Evolutionary conservation across 306 rosid species (phyloP).

Genomic region (Ziziphus jujuba): DNA sequence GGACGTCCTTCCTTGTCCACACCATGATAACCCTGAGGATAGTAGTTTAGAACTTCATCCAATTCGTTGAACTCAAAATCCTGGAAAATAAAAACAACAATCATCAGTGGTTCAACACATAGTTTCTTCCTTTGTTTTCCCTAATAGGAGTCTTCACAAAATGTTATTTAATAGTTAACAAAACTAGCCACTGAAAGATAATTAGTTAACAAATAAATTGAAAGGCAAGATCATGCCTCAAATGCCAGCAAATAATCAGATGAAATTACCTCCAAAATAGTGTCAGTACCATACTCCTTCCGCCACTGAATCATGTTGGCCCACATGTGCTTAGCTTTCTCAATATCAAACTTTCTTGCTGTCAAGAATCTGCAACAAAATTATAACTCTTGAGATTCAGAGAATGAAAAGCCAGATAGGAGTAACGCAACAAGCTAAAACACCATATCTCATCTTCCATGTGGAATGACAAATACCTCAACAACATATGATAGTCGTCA

Average conservation of each 20-base stretch:
- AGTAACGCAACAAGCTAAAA: slow-evolving; percentile 8
- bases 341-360: slow-evolving; percentile 93
- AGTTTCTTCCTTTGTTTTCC: too few relatives aligned
- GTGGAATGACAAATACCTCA: slow-evolving; percentile 54
- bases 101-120: not conserved
- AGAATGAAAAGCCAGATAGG: slow-evolving; percentile 8
- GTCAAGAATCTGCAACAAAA: slow-evolving; percentile 67
- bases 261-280: slow-evolving; percentile 71
- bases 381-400: not conserved
- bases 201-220: not conserved
- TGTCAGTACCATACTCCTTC: slow-evolving; percentile 77
- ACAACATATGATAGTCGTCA: slow-evolving; percentile 79
- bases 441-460: slow-evolving; percentile 6
- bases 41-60: slow-evolving; percentile 67
- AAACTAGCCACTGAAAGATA: not conserved
- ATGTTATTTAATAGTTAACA: not conserved
- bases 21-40: slow-evolving; percentile 91
- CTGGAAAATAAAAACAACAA: slow-evolving; percentile 28
- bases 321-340: slow-evolving; percentile 92
- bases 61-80: slow-evolving; percentile 79
- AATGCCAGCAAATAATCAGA: not conserved
- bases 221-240: not conserved
- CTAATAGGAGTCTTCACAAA: not conserved
- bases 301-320: slow-evolving; percentile 92
- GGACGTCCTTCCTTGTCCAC: slow-evolving; percentile 95